Evolutionary conservation across 371 early-diverging fungal genomes (phyloP).

Genomic region (Coemansia sp.): DNA sequence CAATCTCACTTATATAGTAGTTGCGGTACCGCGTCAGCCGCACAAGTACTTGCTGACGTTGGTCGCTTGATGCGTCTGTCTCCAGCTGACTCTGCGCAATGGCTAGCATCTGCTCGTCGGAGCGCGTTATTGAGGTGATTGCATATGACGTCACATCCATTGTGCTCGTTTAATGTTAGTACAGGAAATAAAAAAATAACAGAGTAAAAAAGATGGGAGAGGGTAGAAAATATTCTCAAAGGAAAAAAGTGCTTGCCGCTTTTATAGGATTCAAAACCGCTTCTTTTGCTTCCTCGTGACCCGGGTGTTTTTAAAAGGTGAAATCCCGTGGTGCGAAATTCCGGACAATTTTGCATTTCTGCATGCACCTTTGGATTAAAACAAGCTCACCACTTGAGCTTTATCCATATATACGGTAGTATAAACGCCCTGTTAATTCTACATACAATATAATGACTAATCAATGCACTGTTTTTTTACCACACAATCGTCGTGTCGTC

Average conservation of each 20-base stretch:
- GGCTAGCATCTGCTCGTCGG: conserved; percentile 2
- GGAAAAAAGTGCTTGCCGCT: background rate
- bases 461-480: conserved; percentile 8
- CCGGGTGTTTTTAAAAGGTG: background rate
- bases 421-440: background rate
- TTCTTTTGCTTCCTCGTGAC: background rate
- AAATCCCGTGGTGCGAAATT: background rate
- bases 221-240: background rate
- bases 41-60: conserved; percentile 19
- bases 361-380: background rate
- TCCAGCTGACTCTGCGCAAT: background rate
- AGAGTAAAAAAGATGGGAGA: background rate
- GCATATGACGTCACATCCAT: background rate
- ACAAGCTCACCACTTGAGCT: background rate
- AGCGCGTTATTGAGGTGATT: background rate
- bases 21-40: conserved; percentile 33
- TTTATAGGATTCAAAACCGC: background rate
- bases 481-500: conserved; percentile 17
- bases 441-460: background rate
- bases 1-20: conserved; percentile 31
- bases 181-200: background rate
- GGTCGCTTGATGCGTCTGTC: background rate
- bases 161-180: background rate
- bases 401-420: background rate
- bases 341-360: background rate